phyloP scores from a whole-genome alignment of 2,329 filamentous ascomycete genomes.

The Beauveria pseudobassiana region DNA sequence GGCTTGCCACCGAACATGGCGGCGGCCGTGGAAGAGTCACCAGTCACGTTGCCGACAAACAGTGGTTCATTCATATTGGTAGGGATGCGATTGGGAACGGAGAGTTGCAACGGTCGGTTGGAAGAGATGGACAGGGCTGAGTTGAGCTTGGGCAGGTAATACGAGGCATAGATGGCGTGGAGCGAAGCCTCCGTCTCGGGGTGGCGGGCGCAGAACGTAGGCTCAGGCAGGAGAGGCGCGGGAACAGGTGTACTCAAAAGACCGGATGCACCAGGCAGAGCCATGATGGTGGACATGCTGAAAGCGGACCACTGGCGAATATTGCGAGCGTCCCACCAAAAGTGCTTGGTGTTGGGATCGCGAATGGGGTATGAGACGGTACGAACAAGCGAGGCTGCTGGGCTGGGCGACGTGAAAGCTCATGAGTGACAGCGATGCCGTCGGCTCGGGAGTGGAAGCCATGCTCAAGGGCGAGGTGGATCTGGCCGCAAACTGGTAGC shows the following conservation, averaged over 20 bases:
- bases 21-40: slow-evolving; percentile 48
- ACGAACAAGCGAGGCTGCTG: slow-evolving; percentile 73
- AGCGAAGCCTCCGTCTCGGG: slow-evolving; percentile 75
- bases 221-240: slow-evolving; percentile 51
- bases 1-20: slow-evolving; percentile 43
- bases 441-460: slow-evolving; percentile 35
- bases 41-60: slow-evolving; percentile 57
- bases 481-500: slow-evolving; percentile 39
- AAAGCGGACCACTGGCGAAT: slow-evolving; percentile 78
- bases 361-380: slow-evolving; percentile 63
- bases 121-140: slow-evolving; percentile 72
- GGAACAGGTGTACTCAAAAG: slow-evolving; percentile 66
- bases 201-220: slow-evolving; percentile 50
- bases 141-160: slow-evolving; percentile 84
- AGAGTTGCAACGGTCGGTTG: slow-evolving; percentile 51
- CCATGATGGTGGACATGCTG: slow-evolving; percentile 61
- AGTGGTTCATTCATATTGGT: slow-evolving; percentile 43
- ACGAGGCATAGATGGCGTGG: slow-evolving; percentile 64
- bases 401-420: slow-evolving; percentile 70
- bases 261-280: slow-evolving; percentile 63
- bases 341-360: slow-evolving; percentile 68
- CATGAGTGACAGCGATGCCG: slow-evolving; percentile 61
- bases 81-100: slow-evolving; percentile 30
- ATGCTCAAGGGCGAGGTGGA: slow-evolving; percentile 37
- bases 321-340: slow-evolving; percentile 95